These are phyloP conservation scores for Trichosanthes cucumerina DNA, from an alignment of 306 rosid species.

Conservation along the genomic window DNA sequence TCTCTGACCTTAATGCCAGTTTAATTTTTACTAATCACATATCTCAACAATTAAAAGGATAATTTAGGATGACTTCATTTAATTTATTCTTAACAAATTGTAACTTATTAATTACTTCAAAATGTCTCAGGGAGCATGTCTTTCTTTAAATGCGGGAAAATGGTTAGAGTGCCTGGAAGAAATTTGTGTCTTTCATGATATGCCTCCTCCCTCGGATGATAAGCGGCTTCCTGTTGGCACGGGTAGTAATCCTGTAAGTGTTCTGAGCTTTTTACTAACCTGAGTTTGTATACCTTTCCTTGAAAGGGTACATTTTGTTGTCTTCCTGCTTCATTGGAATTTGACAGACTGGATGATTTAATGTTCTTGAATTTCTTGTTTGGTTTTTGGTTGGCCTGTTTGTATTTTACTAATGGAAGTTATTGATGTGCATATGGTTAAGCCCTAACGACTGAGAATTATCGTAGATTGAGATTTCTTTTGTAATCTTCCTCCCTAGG, in stretches of 20 bases:
- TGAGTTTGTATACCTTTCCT: background rate
- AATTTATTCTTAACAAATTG: background rate
- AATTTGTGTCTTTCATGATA: constrained; percentile 61
- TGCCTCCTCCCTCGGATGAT: constrained; percentile 63
- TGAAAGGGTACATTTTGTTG: background rate
- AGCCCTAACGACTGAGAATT: too few species aligned
- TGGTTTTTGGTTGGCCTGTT: background rate
- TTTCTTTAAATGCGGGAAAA: constrained; percentile 63
- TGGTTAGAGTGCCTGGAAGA: constrained; percentile 58
- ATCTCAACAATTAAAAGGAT: background rate
- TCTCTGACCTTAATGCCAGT: background rate
- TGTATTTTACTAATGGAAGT: background rate
- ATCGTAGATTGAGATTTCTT: background rate
- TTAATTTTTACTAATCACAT: background rate
- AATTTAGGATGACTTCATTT: constrained; percentile 16
- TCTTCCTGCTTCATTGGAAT: background rate
- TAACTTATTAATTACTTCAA: constrained; percentile 6
- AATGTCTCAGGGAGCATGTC: constrained; percentile 75
- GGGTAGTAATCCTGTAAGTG: constrained; percentile 98
- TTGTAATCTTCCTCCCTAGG: constrained; percentile 28
- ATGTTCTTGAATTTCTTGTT: background rate
- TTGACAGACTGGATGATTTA: background rate
- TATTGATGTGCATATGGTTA: too few species aligned
- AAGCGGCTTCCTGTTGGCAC: constrained; percentile 95
- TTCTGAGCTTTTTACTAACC: constrained; percentile 1